phyloP scores from a whole-genome alignment of 306 rosid species.

The Cucurbita pepo region DNA sequence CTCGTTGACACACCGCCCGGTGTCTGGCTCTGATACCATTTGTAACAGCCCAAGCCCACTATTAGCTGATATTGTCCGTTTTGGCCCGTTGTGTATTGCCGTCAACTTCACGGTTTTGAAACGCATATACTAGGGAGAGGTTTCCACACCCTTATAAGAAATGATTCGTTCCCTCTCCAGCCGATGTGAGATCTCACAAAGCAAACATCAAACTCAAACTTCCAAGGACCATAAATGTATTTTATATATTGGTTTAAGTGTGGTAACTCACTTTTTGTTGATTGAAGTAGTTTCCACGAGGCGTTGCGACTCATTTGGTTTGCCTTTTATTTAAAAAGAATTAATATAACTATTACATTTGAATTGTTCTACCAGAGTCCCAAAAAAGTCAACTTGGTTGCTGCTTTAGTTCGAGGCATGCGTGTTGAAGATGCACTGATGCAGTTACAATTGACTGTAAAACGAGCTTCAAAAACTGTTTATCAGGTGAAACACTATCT shows the following conservation, averaged over 20 bases:
- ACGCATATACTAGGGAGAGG: no score
- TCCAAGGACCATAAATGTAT: neutral
- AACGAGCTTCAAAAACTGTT: constrained; percentile 88
- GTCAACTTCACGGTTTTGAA: no score
- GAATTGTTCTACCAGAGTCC: constrained; percentile 44
- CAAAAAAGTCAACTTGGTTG: constrained; percentile 90
- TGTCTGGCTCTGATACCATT: no score
- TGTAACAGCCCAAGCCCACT: no score
- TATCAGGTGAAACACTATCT: constrained; percentile 46
- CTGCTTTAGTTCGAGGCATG: constrained; percentile 91
- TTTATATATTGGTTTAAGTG: neutral
- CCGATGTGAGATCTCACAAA: no score
- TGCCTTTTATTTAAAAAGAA: neutral
- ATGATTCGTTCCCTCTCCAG: no score
- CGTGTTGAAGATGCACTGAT: constrained; percentile 92
- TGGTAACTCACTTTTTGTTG: neutral
- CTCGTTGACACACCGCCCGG: no score
- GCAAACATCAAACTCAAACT: neutral
- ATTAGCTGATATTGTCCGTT: no score
- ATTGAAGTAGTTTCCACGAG: neutral
- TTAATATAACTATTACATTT: neutral
- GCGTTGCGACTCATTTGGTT: neutral
- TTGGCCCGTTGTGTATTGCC: no score
- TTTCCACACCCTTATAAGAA: no score
- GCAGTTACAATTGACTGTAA: constrained; percentile 75